A percentile compares a stretch with the other conserved stretches of the same genome.
Evolutionary conservation across 139 green algal genomes (phyloP).

Genomic region (Volvox reticuliferus): DNA sequence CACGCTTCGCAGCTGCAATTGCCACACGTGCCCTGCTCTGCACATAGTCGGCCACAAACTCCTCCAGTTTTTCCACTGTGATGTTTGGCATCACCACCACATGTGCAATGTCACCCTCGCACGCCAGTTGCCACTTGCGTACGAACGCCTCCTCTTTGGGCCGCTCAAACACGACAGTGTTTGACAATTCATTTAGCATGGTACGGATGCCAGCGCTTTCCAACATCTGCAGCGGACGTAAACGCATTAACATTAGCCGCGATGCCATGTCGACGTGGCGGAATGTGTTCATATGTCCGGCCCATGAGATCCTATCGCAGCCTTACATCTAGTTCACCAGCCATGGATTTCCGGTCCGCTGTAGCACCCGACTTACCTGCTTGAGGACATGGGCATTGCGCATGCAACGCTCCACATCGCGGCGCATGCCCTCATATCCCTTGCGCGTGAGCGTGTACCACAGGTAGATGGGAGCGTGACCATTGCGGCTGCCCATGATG

Average conservation of each 20-base stretch:
- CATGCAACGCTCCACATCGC: constrained; percentile 95
- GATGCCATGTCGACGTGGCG: no score
- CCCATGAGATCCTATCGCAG: no score
- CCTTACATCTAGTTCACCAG: no score
- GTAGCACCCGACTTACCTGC: background rate
- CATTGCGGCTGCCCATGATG: constrained; percentile 98
- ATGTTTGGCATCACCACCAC: constrained; percentile 99
- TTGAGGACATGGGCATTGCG: constrained; percentile 89
- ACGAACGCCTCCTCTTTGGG: constrained; percentile 89
- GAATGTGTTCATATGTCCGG: no score
- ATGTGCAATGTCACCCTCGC: constrained; percentile 95
- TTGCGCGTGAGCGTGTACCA: constrained; percentile 97
- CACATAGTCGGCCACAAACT: constrained; percentile 86
- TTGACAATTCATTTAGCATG: constrained; percentile 95
- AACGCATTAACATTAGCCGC: no score
- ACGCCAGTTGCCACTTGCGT: constrained; percentile 97
- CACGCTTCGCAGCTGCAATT: constrained; percentile 59
- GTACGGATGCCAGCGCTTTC: constrained; percentile 78
- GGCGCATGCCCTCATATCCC: constrained; percentile 88
- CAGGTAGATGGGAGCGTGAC: constrained; percentile 96
- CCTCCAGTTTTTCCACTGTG: constrained; percentile 89
- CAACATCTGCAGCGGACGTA: constrained; percentile 83
- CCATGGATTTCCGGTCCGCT: no score
- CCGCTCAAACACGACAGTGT: constrained; percentile 96
- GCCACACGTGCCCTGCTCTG: constrained; percentile 62